Conservation (phyloP, 345 rosid genomes). For the Noccaea caerulescens region DNA sequence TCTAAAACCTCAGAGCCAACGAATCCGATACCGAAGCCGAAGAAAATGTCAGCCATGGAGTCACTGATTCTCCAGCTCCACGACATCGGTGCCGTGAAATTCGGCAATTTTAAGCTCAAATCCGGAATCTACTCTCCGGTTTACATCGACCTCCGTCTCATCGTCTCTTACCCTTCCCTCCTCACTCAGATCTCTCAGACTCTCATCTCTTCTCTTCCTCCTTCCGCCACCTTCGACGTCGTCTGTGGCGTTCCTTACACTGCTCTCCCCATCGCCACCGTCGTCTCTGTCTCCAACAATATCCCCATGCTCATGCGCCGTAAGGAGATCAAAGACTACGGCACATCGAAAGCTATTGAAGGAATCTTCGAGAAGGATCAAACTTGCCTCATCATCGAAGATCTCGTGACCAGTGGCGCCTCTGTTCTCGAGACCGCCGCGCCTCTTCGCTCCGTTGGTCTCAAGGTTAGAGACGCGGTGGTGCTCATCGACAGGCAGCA, state of each 20-base stretch:
- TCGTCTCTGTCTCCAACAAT: slow-evolving; percentile 63
- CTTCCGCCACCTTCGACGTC: slow-evolving; percentile 59
- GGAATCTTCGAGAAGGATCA: slow-evolving; percentile 63
- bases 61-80: slow-evolving; percentile 82
- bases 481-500: slow-evolving; percentile 92
- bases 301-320: slow-evolving; percentile 95
- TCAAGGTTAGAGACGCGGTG: slow-evolving; percentile 83
- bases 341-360: slow-evolving; percentile 85
- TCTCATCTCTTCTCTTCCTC: slow-evolving; percentile 66
- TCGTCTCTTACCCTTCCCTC: slow-evolving; percentile 81
- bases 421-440: slow-evolving; percentile 91
- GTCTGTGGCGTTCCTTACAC: slow-evolving; percentile 97
- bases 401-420: slow-evolving; percentile 87
- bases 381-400: slow-evolving; percentile 75
- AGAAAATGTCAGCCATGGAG: slow-evolving; percentile 59
- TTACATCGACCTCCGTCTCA: slow-evolving; percentile 95
- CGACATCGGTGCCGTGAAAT: slow-evolving; percentile 90
- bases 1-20: slow-evolving; percentile 10
- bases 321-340: slow-evolving; percentile 87
- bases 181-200: slow-evolving; percentile 74
- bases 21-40: slow-evolving; percentile 32
- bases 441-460: slow-evolving; percentile 77
- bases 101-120: slow-evolving; percentile 87
- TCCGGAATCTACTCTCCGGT: slow-evolving; percentile 90
- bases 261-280: slow-evolving; percentile 91